These are phyloP conservation scores for Craterostigma plantagineum DNA, from an alignment of 257 asterid species.

Conservation along the genomic window DNA sequence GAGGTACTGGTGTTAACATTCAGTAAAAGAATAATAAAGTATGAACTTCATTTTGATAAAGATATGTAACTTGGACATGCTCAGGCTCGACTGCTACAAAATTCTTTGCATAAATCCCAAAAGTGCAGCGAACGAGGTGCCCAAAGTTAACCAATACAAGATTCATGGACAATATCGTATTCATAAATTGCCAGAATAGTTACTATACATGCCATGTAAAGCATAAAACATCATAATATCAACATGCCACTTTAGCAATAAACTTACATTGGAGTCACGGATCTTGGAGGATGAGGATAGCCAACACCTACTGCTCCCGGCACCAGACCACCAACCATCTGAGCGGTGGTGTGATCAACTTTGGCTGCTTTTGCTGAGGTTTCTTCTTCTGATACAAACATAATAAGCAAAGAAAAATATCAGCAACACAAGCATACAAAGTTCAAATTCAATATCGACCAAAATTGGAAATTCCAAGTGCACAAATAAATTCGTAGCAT, in stretches of 20 bases:
- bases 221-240: background rate
- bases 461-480: background rate
- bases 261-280: slow-evolving; percentile 44
- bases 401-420: slow-evolving; percentile 6
- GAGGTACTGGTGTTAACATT: no score
- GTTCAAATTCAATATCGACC: background rate
- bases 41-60: no score
- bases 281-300: slow-evolving; percentile 29
- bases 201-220: background rate
- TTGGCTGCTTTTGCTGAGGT: slow-evolving; percentile 50
- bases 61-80: no score
- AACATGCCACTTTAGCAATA: background rate
- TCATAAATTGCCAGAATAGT: background rate
- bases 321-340: slow-evolving; percentile 28
- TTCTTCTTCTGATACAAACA: slow-evolving; percentile 47
- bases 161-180: no score
- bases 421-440: background rate
- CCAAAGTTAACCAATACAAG: no score
- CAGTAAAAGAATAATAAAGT: no score
- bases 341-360: slow-evolving; percentile 49
- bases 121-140: no score
- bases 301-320: slow-evolving; percentile 36
- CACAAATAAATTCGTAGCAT: slow-evolving; percentile 8
- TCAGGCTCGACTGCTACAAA: no score
- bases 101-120: no score